phyloP scores from a whole-genome alignment of 2,329 filamentous ascomycete genomes.

The Xylaria sp. region DNA sequence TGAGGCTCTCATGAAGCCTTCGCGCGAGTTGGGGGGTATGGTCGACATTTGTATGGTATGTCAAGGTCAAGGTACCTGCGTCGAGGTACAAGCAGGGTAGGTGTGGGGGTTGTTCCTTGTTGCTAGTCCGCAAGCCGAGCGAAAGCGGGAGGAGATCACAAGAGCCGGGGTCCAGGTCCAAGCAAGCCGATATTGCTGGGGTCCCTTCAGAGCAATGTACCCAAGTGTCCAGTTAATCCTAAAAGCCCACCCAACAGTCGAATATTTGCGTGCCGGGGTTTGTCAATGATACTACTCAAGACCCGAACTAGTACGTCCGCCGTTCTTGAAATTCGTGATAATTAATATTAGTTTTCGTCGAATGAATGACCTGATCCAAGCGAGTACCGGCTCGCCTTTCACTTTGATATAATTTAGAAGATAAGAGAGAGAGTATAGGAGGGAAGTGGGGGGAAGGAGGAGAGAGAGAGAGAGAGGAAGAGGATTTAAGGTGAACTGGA shows the following conservation, averaged over 20 bases:
- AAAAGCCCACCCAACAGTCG: conserved; percentile 48
- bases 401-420: conserved; percentile 49
- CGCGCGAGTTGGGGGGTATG: conserved; percentile 70
- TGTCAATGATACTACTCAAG: conserved; percentile 43
- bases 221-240: conserved; percentile 50
- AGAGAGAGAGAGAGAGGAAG: conserved; percentile 49
- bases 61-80: conserved; percentile 56
- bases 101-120: conserved; percentile 48
- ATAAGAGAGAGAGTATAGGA: conserved; percentile 51
- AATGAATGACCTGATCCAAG: conserved; percentile 65
- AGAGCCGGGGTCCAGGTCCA: conserved; percentile 51
- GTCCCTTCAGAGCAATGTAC: conserved; percentile 48
- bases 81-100: conserved; percentile 51
- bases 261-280: conserved; percentile 46
- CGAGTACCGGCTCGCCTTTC: conserved; percentile 70
- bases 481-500: conserved; percentile 55
- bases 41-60: conserved; percentile 72
- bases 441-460: conserved; percentile 52
- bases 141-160: conserved; percentile 56
- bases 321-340: conserved; percentile 44
- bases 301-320: conserved; percentile 42
- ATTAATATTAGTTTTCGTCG: conserved; percentile 57
- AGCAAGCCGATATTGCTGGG: conserved; percentile 51
- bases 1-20: conserved; percentile 61
- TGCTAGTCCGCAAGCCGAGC: conserved; percentile 52